Base-by-base conservation (phyloP, 495 filamentous ascomycete genomes). In the Cercophora sp. region DNA sequence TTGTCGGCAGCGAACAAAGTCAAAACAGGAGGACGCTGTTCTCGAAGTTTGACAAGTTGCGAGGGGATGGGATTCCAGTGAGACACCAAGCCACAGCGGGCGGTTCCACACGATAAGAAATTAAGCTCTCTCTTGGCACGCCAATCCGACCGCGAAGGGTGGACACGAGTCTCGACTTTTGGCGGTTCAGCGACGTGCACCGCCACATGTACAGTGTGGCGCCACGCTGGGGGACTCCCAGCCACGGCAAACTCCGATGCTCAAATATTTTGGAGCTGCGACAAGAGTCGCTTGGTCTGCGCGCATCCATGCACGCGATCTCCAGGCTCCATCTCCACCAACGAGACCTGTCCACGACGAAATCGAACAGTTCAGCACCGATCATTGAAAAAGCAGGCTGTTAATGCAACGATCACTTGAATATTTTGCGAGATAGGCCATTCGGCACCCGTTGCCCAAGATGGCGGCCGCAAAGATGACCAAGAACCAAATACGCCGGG, bases 401-500 rank as follows among this genome's bases (percentile, higher is more conserved):
- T n/a, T n/a, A n/a, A n/a, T n/a, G n/a, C n/a, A n/a, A n/a, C n/a
- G n/a, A n/a, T n/a, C n/a, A n/a, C 22, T 31, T 20, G 18, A 10
- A 44, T 11, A 6, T 27, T 27, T 20, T 15, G 41, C 41, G 22
- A 54, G 11, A 47, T 36, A 18, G 37, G 24, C 43, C 22, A 19
- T 13, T 48, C 36, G 59, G 58, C 63, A 55, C 19, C 42, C 50
- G 52, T 50, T 39, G 43, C 40, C 59, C 71, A 76, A 67, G 59
- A 80, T 79, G 79, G 78, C 76, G 48, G 61, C 68, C 42, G 62
- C 71, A 57, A 91, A 91, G 70, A 76, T 82, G 67, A 88, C 80
- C 64, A 94, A 91, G 71, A 93, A 94, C 61, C 86, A 91, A 69
- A 79, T 89, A 64, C 79, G 87, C 65, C 81, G 86, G 63, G 90